phyloP scores from a whole-genome alignment of 2,329 filamentous ascomycete species.

The Ascosphaera acerosa region DNA sequence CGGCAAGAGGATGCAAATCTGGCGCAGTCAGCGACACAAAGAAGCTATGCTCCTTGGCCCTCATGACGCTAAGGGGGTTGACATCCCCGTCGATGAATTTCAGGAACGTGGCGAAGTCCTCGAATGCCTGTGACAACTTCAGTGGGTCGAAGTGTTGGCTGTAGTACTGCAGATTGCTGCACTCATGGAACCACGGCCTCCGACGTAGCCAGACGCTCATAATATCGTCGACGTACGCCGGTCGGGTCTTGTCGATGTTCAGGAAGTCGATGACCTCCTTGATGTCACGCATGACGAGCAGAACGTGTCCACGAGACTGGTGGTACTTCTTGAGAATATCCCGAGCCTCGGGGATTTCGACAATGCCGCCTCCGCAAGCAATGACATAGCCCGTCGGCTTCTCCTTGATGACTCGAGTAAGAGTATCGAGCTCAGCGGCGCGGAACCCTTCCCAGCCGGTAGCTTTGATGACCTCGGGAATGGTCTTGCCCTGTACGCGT shows the following conservation, averaged over 20 bases:
- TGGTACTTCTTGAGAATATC: slow-evolving; percentile 49
- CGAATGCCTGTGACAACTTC: slow-evolving; percentile 27
- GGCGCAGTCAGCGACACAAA: slow-evolving; percentile 81
- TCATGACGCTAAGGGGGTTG: slow-evolving; percentile 30
- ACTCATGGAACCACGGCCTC: slow-evolving; percentile 72
- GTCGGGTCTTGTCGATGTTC: slow-evolving; percentile 65
- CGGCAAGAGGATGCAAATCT: slow-evolving; percentile 36
- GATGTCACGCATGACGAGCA: slow-evolving; percentile 71
- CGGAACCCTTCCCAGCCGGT: slow-evolving; percentile 78
- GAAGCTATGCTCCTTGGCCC: slow-evolving; percentile 49
- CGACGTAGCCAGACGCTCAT: slow-evolving; percentile 71
- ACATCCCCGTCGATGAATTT: slow-evolving; percentile 38
- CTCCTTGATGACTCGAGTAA: slow-evolving; percentile 49
- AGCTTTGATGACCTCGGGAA: slow-evolving; percentile 60
- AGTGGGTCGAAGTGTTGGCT: slow-evolving; percentile 38
- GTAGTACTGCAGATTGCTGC: slow-evolving; percentile 86
- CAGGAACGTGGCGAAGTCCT: slow-evolving; percentile 51
- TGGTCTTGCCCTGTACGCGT: slow-evolving; percentile 41
- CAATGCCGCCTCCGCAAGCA: slow-evolving; percentile 80
- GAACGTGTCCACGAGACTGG: slow-evolving; percentile 52
- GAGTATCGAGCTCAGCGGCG: slow-evolving; percentile 45
- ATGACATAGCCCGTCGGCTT: slow-evolving; percentile 56
- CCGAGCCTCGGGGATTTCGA: slow-evolving; percentile 61
- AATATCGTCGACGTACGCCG: slow-evolving; percentile 82
- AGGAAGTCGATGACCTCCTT: slow-evolving; percentile 74